Evolutionary conservation across 2,329 filamentous ascomycete genomes (phyloP).

Genomic region (Aureobasidium subglaciale): DNA sequence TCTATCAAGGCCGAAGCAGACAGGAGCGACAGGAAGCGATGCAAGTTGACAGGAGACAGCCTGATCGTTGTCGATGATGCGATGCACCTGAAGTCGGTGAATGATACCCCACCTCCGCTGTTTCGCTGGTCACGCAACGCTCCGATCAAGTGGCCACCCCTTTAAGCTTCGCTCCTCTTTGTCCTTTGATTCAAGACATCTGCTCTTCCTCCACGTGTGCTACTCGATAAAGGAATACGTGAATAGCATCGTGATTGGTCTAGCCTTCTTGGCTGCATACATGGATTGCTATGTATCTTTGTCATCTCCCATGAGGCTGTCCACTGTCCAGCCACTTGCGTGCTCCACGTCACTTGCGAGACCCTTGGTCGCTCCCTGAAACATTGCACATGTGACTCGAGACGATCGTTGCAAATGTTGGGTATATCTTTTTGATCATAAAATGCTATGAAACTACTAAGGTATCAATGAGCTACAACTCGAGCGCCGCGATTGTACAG

Average conservation of each 20-base stretch:
- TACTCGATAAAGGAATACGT: background rate
- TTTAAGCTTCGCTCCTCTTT: constrained; percentile 7
- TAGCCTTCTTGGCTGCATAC: background rate
- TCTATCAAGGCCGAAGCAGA: background rate
- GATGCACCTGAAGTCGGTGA: background rate
- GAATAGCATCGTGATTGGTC: background rate
- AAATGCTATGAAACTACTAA: constrained; percentile 8
- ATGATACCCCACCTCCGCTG: background rate
- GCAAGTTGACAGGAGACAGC: constrained; percentile 1
- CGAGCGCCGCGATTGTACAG: constrained; percentile 9
- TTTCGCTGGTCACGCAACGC: background rate
- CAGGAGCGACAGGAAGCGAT: background rate
- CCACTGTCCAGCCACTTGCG: constrained; percentile 4
- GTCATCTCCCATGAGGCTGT: background rate
- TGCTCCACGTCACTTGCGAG: background rate
- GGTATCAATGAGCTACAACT: constrained; percentile 12
- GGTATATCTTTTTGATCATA: constrained; percentile 13
- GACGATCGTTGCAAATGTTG: background rate
- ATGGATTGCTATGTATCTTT: background rate
- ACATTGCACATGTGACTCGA: background rate
- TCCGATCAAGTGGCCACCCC: background rate
- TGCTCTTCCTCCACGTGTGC: background rate
- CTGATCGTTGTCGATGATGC: constrained; percentile 8
- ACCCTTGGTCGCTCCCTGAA: background rate
- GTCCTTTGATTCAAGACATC: background rate